Conservation (phyloP, 768 basidiomycete species). For the Lactifluus volemus region DNA sequence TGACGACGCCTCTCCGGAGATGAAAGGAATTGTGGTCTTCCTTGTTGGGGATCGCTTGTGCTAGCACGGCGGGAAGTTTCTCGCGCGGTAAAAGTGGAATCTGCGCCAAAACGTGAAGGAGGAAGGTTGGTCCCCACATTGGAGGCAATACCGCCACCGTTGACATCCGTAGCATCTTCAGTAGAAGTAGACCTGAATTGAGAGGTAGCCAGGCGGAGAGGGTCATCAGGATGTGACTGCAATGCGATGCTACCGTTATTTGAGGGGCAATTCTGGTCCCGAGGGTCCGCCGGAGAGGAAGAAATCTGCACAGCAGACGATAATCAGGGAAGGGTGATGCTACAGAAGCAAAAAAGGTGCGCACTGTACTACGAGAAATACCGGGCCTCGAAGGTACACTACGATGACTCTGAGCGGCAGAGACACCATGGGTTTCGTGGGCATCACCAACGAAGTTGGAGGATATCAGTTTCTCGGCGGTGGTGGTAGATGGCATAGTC, state of each 20-base stretch:
- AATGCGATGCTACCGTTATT: background rate
- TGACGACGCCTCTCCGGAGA: conserved; percentile 8
- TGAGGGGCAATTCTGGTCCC: background rate
- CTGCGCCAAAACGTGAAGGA: background rate
- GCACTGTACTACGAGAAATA: background rate
- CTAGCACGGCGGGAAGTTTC: background rate
- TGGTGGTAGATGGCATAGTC: background rate
- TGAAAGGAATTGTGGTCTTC: background rate
- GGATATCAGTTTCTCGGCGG: conserved; percentile 2
- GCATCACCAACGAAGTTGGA: conserved; percentile 8
- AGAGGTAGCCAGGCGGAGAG: background rate
- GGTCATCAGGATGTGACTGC: background rate
- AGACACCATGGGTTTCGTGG: background rate
- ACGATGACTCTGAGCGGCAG: background rate
- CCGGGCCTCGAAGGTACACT: background rate
- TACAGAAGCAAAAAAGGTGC: background rate
- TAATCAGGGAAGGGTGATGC: background rate
- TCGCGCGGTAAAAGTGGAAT: background rate
- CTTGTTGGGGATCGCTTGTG: background rate
- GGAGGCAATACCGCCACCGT: background rate
- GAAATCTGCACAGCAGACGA: background rate
- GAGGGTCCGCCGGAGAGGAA: background rate
- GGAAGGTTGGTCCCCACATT: background rate
- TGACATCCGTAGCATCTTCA: background rate
- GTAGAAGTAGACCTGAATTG: background rate